phyloP scores from a whole-genome alignment of 495 filamentous ascomycete genomes.

The Lasiosphaeris hirsuta region DNA sequence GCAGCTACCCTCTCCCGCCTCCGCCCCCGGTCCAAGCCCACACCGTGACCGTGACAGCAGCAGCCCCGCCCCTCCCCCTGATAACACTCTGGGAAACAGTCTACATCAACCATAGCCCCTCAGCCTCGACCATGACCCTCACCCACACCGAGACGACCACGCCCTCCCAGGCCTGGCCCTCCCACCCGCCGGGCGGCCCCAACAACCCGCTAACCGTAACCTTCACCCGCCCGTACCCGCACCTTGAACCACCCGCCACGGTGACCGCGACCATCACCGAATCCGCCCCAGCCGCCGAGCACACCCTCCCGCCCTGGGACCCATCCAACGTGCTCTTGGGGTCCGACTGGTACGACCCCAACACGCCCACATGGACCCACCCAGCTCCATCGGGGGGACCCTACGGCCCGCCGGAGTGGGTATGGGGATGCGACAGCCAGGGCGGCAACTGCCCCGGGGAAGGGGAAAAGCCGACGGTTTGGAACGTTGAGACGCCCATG shows the following conservation, averaged over 20 bases:
- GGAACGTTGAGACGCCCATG: neutral
- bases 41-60: slow-evolving; percentile 5
- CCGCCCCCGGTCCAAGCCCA: neutral
- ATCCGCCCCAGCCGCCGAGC: neutral
- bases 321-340: neutral
- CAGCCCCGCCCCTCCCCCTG: neutral
- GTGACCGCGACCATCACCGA: neutral
- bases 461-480: neutral
- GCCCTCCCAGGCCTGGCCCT: neutral
- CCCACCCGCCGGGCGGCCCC: neutral
- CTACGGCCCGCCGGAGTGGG: no score
- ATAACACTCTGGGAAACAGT: slow-evolving; percentile 3
- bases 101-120: slow-evolving; percentile 10
- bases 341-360: neutral
- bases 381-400: no score
- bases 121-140: neutral
- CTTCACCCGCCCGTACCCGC: no score
- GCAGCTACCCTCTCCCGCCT: neutral
- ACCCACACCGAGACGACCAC: neutral
- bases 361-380: no score
- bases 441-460: neutral
- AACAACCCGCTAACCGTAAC: neutral
- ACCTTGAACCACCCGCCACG: neutral
- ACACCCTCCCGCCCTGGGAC: neutral
- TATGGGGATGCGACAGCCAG: neutral